Percentiles rank a stretch among this genome's conserved stretches.
Conservation (phyloP, 1,284 basidiomycete genomes). For the Coriolopsis trogii region DNA sequence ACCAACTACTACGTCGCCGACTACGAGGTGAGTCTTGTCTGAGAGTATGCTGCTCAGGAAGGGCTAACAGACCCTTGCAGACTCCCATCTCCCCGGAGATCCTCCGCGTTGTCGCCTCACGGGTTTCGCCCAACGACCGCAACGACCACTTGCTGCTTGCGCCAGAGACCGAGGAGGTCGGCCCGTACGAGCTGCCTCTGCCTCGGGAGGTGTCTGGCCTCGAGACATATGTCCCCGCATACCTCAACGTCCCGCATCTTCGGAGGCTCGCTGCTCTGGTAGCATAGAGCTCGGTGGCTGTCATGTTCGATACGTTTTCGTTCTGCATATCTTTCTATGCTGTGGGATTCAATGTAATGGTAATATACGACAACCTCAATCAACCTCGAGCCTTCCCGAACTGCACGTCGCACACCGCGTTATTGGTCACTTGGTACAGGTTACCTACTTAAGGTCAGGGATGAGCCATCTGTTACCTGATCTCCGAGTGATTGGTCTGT, state of each 20-base stretch:
- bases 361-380: slow-evolving; percentile 23
- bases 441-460: slow-evolving; percentile 18
- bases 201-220: slow-evolving; percentile 87
- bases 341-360: slow-evolving; percentile 27
- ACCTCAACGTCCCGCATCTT: slow-evolving; percentile 83
- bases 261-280: slow-evolving; percentile 82
- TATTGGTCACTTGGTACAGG: background rate
- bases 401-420: too few species aligned
- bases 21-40: slow-evolving; percentile 74
- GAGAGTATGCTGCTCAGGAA: background rate
- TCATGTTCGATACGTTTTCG: slow-evolving; percentile 27
- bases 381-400: too few species aligned
- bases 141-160: slow-evolving; percentile 93
- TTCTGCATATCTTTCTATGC: slow-evolving; percentile 32
- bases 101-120: slow-evolving; percentile 91
- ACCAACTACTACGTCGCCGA: slow-evolving; percentile 99
- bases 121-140: slow-evolving; percentile 92
- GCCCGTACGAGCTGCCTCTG: slow-evolving; percentile 86
- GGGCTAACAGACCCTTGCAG: slow-evolving; percentile 41
- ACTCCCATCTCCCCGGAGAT: slow-evolving; percentile 97
- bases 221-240: slow-evolving; percentile 88
- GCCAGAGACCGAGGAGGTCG: slow-evolving; percentile 95
- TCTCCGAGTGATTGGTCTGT: slow-evolving; percentile 25
- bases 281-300: slow-evolving; percentile 46
- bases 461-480: slow-evolving; percentile 29